Evolutionary conservation across 1,139 yeast genomes (phyloP).

Genomic region (Suhomyces chickasaworum): DNA sequence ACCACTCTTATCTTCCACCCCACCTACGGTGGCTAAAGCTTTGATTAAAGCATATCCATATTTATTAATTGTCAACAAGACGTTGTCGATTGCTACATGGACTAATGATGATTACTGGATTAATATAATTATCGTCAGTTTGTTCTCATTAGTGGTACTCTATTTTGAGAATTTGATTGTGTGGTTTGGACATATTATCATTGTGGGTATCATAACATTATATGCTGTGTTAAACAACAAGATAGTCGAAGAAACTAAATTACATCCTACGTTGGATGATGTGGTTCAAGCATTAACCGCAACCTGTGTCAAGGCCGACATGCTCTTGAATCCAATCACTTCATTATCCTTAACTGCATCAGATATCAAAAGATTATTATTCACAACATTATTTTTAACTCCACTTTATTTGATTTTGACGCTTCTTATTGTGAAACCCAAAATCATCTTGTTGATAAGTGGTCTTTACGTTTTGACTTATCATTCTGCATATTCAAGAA

Average conservation of each 20-base stretch:
- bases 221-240: constrained; percentile 63
- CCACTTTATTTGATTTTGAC: constrained; percentile 78
- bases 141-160: constrained; percentile 60
- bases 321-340: constrained; percentile 76
- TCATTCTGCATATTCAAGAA: constrained; percentile 82
- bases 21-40: constrained; percentile 87
- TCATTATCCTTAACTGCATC: constrained; percentile 68
- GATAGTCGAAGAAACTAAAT: constrained; percentile 54
- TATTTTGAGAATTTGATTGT: constrained; percentile 74
- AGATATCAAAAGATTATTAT: constrained; percentile 76
- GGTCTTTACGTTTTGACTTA: constrained; percentile 74
- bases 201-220: constrained; percentile 66
- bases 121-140: constrained; percentile 61
- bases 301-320: constrained; percentile 73
- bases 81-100: constrained; percentile 82
- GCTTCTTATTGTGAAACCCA: constrained; percentile 67
- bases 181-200: constrained; percentile 78
- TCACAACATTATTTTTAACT: constrained; percentile 82
- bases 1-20: constrained; percentile 77
- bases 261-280: constrained; percentile 83
- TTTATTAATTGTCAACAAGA: constrained; percentile 67
- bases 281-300: constrained; percentile 80
- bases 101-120: constrained; percentile 84
- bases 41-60: constrained; percentile 83
- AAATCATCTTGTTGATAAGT: constrained; percentile 58